Base-by-base conservation (phyloP, 2,329 filamentous ascomycete genomes). In the Aureobasidium sp. region DNA sequence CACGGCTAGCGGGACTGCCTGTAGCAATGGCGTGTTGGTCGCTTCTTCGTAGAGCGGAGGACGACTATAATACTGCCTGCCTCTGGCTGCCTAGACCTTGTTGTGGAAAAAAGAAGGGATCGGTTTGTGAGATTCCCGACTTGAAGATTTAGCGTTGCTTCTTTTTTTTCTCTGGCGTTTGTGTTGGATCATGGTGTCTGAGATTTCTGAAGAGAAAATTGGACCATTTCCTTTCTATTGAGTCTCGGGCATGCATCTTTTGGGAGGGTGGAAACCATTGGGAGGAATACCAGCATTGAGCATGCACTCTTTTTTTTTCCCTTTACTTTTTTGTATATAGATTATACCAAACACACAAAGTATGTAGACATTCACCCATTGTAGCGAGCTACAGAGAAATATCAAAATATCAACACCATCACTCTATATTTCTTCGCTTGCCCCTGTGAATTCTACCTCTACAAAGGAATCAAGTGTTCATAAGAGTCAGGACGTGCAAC, bases 1-100 rank as follows among this genome's bases (percentile, higher is more conserved):
- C 38, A 63, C 64, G 1, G 64, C 64, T 12, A 44, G 53, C 12
- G 65, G 65, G 4, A 67, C 63, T 11, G 57, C 48, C 3, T 66
- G 65, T 56, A 30, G 35, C 25, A 59, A 64, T 35, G 63, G 63
- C 17, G 47, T 56, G 27, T 63, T 66, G 50, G 56, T 64, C 24
- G 45, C 38, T 39, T 35, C 27, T 35, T 54, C 45, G 45, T 49
- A 49, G 45, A 49, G 32, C 45, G 45, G 12, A 29, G 45, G 10
- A 24, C 6, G 16, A 38, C 21, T 3, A 21, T 39, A 16, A n/a
- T 27, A 16, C 24, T 19, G 2, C 7, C n/a, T n/a, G n/a, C n/a
- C n/a, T n/a, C n/a, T n/a, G n/a, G n/a, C n/a, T n/a, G n/a, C n/a
- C n/a, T n/a, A n/a, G n/a, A n/a, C n/a, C n/a, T n/a, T n/a, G n/a